Conservation (phyloP, 345 rosid species). For the Triadica sebifera region DNA sequence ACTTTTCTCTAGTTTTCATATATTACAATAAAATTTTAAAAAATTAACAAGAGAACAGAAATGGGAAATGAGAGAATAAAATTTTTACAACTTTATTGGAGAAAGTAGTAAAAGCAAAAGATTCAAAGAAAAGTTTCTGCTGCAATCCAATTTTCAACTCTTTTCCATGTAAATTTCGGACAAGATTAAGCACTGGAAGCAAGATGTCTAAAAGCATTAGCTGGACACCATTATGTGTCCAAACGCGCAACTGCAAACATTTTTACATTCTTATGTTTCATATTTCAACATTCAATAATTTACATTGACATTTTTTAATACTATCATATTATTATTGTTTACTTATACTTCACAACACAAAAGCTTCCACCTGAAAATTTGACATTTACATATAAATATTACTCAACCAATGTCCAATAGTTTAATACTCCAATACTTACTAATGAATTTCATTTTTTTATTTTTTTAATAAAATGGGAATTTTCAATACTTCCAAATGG, state of each 20-base stretch:
- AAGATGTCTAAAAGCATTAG: constrained; percentile 3
- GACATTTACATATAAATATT: too few species aligned
- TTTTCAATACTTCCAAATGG: neutral
- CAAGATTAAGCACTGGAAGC: neutral
- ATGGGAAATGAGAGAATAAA: neutral
- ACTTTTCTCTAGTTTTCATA: too few species aligned
- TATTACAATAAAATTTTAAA: neutral
- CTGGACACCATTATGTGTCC: constrained; percentile 13
- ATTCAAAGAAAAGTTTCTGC: neutral
- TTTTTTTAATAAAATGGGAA: too few species aligned
- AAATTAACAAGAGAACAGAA: neutral
- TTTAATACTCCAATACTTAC: too few species aligned
- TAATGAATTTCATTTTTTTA: too few species aligned
- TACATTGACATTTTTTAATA: neutral
- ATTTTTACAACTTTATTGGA: neutral
- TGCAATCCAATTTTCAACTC: neutral
- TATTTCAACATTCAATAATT: neutral
- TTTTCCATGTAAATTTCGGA: neutral
- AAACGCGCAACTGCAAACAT: neutral
- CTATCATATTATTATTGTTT: neutral
- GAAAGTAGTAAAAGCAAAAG: neutral
- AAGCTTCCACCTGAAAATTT: too few species aligned
- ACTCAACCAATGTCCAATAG: neutral
- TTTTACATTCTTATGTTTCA: neutral
- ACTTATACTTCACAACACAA: neutral